Percentiles rank a stretch among this genome's conserved stretches.
These are phyloP conservation scores for Pseudozyma flocculosa DNA, from an alignment of 1,284 basidiomycete genomes.

Conservation along the genomic window DNA sequence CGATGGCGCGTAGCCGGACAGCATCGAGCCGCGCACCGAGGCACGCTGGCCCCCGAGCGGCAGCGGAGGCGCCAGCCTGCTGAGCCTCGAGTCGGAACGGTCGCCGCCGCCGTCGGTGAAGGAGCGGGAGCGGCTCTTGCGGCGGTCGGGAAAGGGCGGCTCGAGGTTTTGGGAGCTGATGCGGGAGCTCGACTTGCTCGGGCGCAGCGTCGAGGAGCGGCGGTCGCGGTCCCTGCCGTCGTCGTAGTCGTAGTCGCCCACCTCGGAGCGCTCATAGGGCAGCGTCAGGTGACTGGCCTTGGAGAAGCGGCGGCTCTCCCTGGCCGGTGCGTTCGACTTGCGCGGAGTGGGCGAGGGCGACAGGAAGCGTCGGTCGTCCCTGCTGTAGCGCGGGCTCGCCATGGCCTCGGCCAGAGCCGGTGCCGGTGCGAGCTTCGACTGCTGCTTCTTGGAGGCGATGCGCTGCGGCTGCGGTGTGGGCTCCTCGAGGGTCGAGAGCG, in stretches of 20 bases:
- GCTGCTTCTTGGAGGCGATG: neutral
- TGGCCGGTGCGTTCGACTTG: slow-evolving; percentile 6
- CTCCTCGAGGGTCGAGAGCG: neutral
- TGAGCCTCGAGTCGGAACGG: too few species aligned
- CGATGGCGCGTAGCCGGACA: too few species aligned
- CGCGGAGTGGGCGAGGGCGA: slow-evolving; percentile 11
- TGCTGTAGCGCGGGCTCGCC: too few species aligned
- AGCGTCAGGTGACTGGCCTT: slow-evolving; percentile 31
- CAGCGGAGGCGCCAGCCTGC: too few species aligned
- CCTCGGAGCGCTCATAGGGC: slow-evolving; percentile 27
- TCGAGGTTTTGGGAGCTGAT: slow-evolving; percentile 2
- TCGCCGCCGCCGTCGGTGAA: neutral
- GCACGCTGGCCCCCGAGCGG: too few species aligned
- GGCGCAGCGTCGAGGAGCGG: slow-evolving; percentile 8
- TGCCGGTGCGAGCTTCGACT: too few species aligned
- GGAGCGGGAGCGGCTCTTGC: slow-evolving; percentile 14
- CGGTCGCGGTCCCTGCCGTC: slow-evolving; percentile 6
- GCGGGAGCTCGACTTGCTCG: slow-evolving; percentile 9
- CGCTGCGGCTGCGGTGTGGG: slow-evolving; percentile 6
- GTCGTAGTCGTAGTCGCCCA: slow-evolving; percentile 9
- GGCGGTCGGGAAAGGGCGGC: slow-evolving; percentile 10
- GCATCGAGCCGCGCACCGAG: too few species aligned
- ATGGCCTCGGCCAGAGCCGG: too few species aligned
- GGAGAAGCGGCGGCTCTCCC: slow-evolving; percentile 12
- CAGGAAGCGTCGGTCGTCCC: slow-evolving; percentile 9